Evolutionary conservation across 2,329 filamentous ascomycete genomes (phyloP).

Genomic region (Erysiphe pulchra): DNA sequence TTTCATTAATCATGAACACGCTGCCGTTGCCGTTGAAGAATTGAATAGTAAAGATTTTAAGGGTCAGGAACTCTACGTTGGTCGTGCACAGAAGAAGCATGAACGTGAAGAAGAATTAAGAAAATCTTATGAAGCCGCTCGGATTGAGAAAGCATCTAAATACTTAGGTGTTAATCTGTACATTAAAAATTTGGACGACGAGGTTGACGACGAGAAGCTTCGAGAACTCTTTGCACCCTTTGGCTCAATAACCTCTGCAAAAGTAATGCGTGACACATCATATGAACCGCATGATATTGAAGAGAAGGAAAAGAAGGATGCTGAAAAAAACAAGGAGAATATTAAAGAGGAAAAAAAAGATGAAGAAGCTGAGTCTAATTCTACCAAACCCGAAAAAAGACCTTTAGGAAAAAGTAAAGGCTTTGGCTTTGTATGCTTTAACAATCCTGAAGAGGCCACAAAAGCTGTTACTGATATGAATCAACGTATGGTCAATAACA

Average conservation of each 20-base stretch:
- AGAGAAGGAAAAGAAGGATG: conserved; percentile 21
- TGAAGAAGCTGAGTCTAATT: conserved; percentile 20
- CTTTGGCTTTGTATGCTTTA: conserved; percentile 99
- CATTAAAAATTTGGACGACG: conserved; percentile 96
- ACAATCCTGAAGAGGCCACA: conserved; percentile 95
- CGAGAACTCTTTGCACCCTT: conserved; percentile 79
- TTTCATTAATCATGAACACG: conserved; percentile 76
- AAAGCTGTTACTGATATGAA: conserved; percentile 99
- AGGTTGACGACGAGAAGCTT: conserved; percentile 93
- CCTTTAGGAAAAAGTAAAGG: conserved; percentile 93
- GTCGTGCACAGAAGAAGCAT: conserved; percentile 98
- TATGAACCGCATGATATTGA: conserved; percentile 21
- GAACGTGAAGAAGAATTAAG: conserved; percentile 98
- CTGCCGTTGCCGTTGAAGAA: conserved; percentile 64
- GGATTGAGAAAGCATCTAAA: conserved; percentile 95
- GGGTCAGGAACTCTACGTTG: conserved; percentile 89
- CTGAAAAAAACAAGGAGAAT: conserved; percentile 26
- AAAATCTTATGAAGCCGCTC: conserved; percentile 94
- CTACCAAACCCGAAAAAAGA: conserved; percentile 27
- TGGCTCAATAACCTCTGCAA: conserved; percentile 90
- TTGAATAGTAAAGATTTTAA: conserved; percentile 83
- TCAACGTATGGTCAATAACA: conserved; percentile 92
- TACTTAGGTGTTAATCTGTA: conserved; percentile 99
- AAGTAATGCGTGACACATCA: conserved; percentile 87
- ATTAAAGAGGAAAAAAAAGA: conserved; percentile 21